Evolutionary conservation across 2,329 filamentous ascomycete species (phyloP).

Genomic region (Fusarium xylarioides): DNA sequence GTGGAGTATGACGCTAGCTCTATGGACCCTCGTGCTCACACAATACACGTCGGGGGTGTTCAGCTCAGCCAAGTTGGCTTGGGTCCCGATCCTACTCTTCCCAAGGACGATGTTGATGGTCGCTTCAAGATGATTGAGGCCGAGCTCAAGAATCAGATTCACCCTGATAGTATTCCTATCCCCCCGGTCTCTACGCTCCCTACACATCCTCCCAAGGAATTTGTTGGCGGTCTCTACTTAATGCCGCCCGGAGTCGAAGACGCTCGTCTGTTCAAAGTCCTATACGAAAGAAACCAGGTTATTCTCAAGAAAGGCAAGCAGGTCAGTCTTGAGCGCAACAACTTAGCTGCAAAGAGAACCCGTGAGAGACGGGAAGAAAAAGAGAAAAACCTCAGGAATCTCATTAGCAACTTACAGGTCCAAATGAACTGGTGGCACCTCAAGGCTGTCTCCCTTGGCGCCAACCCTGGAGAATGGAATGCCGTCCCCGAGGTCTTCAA

Average conservation of each 20-base stretch:
- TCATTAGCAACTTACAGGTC: slow-evolving; percentile 38
- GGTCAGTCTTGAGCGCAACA: slow-evolving; percentile 49
- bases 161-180: slow-evolving; percentile 38
- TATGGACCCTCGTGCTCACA: background rate
- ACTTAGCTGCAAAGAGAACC: slow-evolving; percentile 50
- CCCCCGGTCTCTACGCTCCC: slow-evolving; percentile 38
- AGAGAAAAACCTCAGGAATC: slow-evolving; percentile 26
- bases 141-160: slow-evolving; percentile 40
- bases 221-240: slow-evolving; percentile 26
- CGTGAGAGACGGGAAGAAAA: slow-evolving; percentile 45
- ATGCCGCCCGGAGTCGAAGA: slow-evolving; percentile 19
- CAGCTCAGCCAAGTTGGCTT: background rate
- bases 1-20: background rate
- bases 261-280: background rate
- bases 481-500: slow-evolving; percentile 25
- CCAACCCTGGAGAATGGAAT: slow-evolving; percentile 33
- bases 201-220: slow-evolving; percentile 42
- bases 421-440: slow-evolving; percentile 44
- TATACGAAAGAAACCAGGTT: background rate
- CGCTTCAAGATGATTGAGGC: slow-evolving; percentile 29
- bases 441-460: slow-evolving; percentile 40
- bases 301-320: slow-evolving; percentile 41
- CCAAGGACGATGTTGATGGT: slow-evolving; percentile 19
- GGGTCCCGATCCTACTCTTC: background rate
- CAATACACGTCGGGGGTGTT: background rate